phyloP scores from a whole-genome alignment of 176 grass and related monocot species.

The Avena sativa region DNA sequence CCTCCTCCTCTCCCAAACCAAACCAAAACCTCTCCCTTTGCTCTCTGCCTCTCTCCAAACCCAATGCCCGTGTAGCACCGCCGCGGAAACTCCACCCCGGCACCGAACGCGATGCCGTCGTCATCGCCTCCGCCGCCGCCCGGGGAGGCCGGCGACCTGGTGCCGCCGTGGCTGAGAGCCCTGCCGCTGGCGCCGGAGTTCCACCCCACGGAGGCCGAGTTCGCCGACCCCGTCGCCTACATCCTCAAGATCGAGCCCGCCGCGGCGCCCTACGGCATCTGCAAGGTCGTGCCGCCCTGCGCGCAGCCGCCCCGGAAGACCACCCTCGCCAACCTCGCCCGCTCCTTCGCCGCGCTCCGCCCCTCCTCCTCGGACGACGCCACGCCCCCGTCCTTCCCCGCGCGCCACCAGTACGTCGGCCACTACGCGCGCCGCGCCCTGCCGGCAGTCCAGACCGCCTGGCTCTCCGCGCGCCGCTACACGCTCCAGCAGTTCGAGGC shows the following conservation, averaged over 20 bases:
- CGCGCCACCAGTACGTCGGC: constrained; percentile 82
- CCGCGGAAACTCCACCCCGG: background rate
- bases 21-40: constrained; percentile 32
- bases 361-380: constrained; percentile 13
- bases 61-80: constrained; percentile 41
- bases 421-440: constrained; percentile 65
- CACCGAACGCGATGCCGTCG: constrained; percentile 28
- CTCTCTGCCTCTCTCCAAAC: constrained; percentile 8
- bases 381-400: constrained; percentile 63
- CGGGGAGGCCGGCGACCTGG: constrained; percentile 23
- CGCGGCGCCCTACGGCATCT: constrained; percentile 77
- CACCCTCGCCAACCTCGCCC: constrained; percentile 74
- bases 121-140: background rate
- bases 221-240: constrained; percentile 87
- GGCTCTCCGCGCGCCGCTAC: constrained; percentile 65
- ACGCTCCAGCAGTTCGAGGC: constrained; percentile 86
- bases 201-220: constrained; percentile 76
- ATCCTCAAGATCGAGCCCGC: constrained; percentile 78
- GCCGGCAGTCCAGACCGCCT: constrained; percentile 69
- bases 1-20: background rate
- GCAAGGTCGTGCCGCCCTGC: constrained; percentile 86
- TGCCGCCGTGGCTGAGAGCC: constrained; percentile 73
- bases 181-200: constrained; percentile 90
- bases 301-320: constrained; percentile 66
- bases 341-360: constrained; percentile 82